Evolutionary conservation across 23 red algal species (phyloP), one percentile per base, ranked within the genome.

Genomic region (Chondrus crispus): DNA sequence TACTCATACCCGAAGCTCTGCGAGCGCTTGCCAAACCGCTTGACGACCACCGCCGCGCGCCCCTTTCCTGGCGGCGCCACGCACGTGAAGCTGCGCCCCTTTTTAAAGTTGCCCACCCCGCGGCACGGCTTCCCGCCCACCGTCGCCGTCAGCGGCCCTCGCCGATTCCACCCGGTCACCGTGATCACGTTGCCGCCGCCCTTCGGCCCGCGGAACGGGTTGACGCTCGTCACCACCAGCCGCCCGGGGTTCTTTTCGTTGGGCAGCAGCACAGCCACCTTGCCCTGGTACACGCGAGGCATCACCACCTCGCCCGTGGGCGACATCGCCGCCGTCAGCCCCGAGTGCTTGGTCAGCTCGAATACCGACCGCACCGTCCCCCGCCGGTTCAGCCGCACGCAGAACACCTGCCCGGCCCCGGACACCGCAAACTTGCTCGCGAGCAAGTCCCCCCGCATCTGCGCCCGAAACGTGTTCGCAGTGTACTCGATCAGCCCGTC

Each of bases 241-340:
- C 43, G 66, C 5, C 73, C 71, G 4, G 92, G 92, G 82, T 87
- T 81, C 74, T 82, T 94, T 33, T 88, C 82, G 75, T 71, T 73
- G 20, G 92, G 64, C 19, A 60, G 55, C 83, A 94, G 19, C 1
- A 94, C 82, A n/a, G 84, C 82, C 30, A 94, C 82, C 62, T 80
- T 88, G 22, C 92, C 92, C 26, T 88, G 82, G 46, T 82, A 88
- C 41, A 94, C 92, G 40, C 92, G 68, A 37, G 92, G 92, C 92
- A 94, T 94, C 42, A 88, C 62, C 26, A 94, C 11, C 43, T 52
- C 92, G 8, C 92, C 92, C 22, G 46, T 73, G 49, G 92, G 92
- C 18, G 82, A 69, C 92, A 87, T 73, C 1, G 83, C 92, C 8
- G 73, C 84, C 8, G 81, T 51, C 32, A 94, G 71, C 46, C 92